phyloP scores from a whole-genome alignment of 2,329 filamentous ascomycete species.

The Nemania serpens region DNA sequence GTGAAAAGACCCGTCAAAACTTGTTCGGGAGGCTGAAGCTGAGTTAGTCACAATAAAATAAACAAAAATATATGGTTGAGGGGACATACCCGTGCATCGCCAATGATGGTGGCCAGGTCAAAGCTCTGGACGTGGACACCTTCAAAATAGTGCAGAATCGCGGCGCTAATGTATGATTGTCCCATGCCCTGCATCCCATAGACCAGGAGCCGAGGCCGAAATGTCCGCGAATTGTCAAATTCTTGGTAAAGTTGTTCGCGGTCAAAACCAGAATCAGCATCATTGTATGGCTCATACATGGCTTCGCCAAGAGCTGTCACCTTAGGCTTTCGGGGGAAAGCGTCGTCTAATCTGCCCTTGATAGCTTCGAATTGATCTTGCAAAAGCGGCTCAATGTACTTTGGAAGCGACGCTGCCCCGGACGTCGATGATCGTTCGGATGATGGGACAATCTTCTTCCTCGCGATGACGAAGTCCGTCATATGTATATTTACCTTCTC shows the following conservation, averaged over 20 bases:
- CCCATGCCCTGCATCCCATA: constrained; percentile 88
- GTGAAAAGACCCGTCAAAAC: constrained; percentile 89
- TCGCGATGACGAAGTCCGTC: constrained; percentile 95
- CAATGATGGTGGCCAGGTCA: constrained; percentile 84
- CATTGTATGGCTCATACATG: constrained; percentile 84
- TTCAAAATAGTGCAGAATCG: constrained; percentile 88
- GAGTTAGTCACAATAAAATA: constrained; percentile 34
- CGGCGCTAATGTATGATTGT: constrained; percentile 84
- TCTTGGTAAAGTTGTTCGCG: constrained; percentile 76
- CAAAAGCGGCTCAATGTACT: constrained; percentile 79
- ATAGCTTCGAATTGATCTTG: constrained; percentile 73
- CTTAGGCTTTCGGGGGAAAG: constrained; percentile 84
- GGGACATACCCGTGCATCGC: constrained; percentile 72
- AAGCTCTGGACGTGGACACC: constrained; percentile 94
- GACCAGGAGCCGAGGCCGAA: constrained; percentile 85
- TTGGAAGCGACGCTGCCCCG: constrained; percentile 79
- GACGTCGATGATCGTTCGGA: constrained; percentile 89
- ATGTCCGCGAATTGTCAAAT: constrained; percentile 87
- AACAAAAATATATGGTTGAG: not conserved
- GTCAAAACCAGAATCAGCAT: constrained; percentile 81
- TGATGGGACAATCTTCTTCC: constrained; percentile 95
- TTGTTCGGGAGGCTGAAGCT: constrained; percentile 71
- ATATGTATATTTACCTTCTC: constrained; percentile 83
- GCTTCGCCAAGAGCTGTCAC: constrained; percentile 91
- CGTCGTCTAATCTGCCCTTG: constrained; percentile 69